phyloP scores from a whole-genome alignment of 2,329 filamentous ascomycete species.

The Fusarium armeniacum region DNA sequence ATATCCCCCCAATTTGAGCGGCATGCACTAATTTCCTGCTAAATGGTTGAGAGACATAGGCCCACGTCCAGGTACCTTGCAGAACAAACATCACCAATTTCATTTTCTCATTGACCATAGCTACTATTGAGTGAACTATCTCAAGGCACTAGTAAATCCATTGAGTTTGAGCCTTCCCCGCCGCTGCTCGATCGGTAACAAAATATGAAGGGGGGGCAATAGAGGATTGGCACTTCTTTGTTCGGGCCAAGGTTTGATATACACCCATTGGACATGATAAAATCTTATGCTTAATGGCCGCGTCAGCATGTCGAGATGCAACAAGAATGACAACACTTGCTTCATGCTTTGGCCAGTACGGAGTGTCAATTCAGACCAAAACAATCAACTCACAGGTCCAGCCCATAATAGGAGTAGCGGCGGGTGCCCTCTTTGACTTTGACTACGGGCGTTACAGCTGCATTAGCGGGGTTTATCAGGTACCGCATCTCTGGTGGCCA shows the following conservation, averaged over 20 bases:
- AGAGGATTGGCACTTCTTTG: neutral
- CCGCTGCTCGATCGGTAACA: neutral
- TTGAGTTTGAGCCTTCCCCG: conserved; percentile 18
- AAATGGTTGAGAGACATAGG: conserved; percentile 40
- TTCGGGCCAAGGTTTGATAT: conserved; percentile 15
- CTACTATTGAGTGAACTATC: conserved; percentile 5
- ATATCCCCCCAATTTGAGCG: conserved; percentile 27
- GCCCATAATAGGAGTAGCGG: conserved; percentile 1
- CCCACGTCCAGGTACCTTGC: conserved; percentile 12
- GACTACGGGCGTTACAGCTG: conserved; percentile 26
- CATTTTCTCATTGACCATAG: conserved; percentile 13
- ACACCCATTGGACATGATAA: neutral
- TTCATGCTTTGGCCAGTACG: conserved; percentile 32
- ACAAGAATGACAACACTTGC: conserved; percentile 29
- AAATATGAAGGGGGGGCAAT: neutral
- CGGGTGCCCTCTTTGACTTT: conserved; percentile 20
- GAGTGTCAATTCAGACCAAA: conserved; percentile 13
- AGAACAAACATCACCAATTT: conserved; percentile 7
- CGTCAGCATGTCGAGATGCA: conserved; percentile 29
- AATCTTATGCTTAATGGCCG: conserved; percentile 22
- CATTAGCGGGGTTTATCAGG: conserved; percentile 36
- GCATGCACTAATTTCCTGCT: conserved; percentile 38
- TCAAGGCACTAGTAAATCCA: conserved; percentile 22
- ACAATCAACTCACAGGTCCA: conserved; percentile 24
- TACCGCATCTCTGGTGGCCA: conserved; percentile 24